Evolutionary conservation across 805 yeast genomes (phyloP).

Genomic region (Metschnikowia dekortorum): DNA sequence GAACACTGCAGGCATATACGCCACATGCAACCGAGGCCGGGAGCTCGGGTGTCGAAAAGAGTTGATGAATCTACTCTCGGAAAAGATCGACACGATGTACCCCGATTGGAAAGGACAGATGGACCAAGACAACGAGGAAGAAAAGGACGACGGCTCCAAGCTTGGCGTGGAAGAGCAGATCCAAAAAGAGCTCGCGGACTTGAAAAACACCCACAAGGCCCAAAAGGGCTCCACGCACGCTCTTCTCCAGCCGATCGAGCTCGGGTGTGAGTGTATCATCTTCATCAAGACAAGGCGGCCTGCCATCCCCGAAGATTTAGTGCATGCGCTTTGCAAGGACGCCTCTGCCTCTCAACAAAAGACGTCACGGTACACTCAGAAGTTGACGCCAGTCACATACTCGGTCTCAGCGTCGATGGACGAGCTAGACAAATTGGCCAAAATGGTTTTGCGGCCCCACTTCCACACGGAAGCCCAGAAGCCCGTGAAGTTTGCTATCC

Average conservation of each 20-base stretch:
- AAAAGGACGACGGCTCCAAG: constrained; percentile 19
- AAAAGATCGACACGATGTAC: constrained; percentile 34
- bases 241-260: constrained; percentile 52
- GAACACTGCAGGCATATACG: constrained; percentile 81
- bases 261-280: constrained; percentile 78
- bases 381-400: constrained; percentile 71
- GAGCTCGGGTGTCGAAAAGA: constrained; percentile 80
- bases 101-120: constrained; percentile 19
- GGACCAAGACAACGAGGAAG: constrained; percentile 23
- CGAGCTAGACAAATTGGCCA: constrained; percentile 59
- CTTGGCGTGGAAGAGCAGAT: constrained; percentile 74
- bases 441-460: constrained; percentile 59
- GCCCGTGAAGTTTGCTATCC: constrained; percentile 66
- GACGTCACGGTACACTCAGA: constrained; percentile 69
- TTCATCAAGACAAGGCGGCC: constrained; percentile 81
- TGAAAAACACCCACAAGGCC: constrained; percentile 44
- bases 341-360: constrained; percentile 47
- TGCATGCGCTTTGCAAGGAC: constrained; percentile 59
- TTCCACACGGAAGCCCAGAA: constrained; percentile 49
- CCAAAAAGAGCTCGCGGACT: constrained; percentile 59
- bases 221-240: constrained; percentile 30
- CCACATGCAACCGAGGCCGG: constrained; percentile 78
- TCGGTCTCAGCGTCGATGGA: constrained; percentile 71
- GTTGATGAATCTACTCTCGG: constrained; percentile 50
- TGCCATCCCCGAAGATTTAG: constrained; percentile 71